Evolutionary conservation across 2,329 filamentous ascomycete species (phyloP).

Genomic region (Purpureocillium takamizusanense): DNA sequence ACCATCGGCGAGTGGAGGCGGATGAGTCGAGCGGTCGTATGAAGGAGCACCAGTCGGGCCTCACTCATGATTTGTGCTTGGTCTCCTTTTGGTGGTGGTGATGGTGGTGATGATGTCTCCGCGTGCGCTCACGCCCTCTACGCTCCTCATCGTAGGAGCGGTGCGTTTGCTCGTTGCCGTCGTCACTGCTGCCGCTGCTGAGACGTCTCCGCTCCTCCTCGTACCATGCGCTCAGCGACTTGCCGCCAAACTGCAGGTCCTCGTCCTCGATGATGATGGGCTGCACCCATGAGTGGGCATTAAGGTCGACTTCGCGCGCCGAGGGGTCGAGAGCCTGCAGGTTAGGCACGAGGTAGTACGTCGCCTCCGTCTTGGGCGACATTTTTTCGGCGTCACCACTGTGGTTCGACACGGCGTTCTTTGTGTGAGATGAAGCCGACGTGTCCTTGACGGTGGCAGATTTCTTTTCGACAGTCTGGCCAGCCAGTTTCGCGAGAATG

Average conservation of each 20-base stretch:
- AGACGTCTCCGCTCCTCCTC: slow-evolving; percentile 36
- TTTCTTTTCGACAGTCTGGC: not conserved
- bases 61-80: slow-evolving; percentile 16
- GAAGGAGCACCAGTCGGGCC: too few species aligned
- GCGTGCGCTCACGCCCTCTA: slow-evolving; percentile 12
- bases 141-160: slow-evolving; percentile 17
- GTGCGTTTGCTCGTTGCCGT: slow-evolving; percentile 18
- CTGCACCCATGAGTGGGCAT: slow-evolving; percentile 36
- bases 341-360: slow-evolving; percentile 23
- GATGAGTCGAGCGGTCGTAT: not conserved
- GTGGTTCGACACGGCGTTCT: too few species aligned
- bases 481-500: not conserved
- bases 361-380: slow-evolving; percentile 11
- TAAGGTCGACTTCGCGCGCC: slow-evolving; percentile 22
- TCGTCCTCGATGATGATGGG: slow-evolving; percentile 52
- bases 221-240: slow-evolving; percentile 50
- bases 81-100: not conserved
- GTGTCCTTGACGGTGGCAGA: not conserved
- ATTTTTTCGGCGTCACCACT: slow-evolving; percentile 1
- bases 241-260: slow-evolving; percentile 52
- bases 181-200: slow-evolving; percentile 25
- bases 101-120: slow-evolving; percentile 18
- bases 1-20: not conserved
- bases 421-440: too few species aligned
- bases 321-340: slow-evolving; percentile 21